Base-by-base conservation (phyloP, 148 eudicot genomes). In the Hydrangea macrophylla region DNA sequence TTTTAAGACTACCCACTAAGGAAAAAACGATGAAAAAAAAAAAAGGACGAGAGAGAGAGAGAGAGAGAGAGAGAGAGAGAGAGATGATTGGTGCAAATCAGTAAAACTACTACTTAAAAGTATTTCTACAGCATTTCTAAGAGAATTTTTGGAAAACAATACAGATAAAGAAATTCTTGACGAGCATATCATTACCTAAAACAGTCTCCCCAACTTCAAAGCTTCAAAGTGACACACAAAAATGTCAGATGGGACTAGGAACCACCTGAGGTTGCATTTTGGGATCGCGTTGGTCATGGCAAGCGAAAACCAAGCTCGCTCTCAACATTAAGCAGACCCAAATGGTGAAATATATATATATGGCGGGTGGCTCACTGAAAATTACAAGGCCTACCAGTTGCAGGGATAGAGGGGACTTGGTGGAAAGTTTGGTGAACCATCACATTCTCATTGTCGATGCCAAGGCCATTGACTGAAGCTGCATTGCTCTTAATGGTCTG, bases 211-310 rank as follows among this genome's bases (percentile, higher is more conserved):
- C n/a, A 18, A 9, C 53, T 48, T 18, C 53, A 15, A 48, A 18
- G 53, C 15, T 48, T 15, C 15, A 48, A 22, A 17, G 8, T 35
- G 4, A 35, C 4, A 48, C 28, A 69, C 50, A 50, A 50, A 58
- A 50, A 70, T 55, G 32, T 31, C 50, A 24, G 69, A 5, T 65
- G 27, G 69, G 26, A 56, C 48, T 42, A 11, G 48, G 60, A 51
- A 31, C 58, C 11, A 36, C 27, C 42, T 20, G 26, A 15, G 8
- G 23, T 13, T 37, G 32, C 33, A 30, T 58, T 65, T 60, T 67
- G 44, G 65, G 70, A 51, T 55, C 65, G 33, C 77, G 96, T 84
- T 80, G 73, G 96, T 92, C 96, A 89, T 80, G 67, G 98, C 91
- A 83, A 76, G 75, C 69, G 24, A 70, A 27, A 26, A 44, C 28